Evolutionary conservation across 371 early-diverging fungal species (phyloP).

Genomic region (Lichtheimia hyalospora): DNA sequence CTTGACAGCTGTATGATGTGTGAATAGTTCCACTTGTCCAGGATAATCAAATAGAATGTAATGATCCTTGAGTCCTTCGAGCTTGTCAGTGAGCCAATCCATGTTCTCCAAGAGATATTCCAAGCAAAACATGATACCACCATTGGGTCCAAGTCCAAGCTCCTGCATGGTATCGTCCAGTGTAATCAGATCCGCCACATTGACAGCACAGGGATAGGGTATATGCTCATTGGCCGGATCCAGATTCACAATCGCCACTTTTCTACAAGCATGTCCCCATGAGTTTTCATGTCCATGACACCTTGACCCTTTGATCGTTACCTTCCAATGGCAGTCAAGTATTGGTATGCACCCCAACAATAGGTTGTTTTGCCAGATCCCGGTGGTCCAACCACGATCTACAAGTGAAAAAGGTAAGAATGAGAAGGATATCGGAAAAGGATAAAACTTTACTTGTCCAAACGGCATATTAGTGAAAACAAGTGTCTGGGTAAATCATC

Average conservation of each 20-base stretch:
- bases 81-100: conserved; percentile 88
- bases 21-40: conserved; percentile 99
- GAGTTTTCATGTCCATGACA: not conserved
- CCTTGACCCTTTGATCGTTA: conserved; percentile 16
- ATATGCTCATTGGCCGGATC: conserved; percentile 97
- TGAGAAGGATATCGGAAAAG: not conserved
- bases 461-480: not conserved
- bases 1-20: conserved; percentile 87
- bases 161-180: conserved; percentile 96
- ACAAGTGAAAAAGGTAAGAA: not conserved
- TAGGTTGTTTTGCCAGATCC: conserved; percentile 99
- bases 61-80: conserved; percentile 73
- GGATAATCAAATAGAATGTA: conserved; percentile 98
- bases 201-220: conserved; percentile 85
- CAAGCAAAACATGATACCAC: conserved; percentile 97
- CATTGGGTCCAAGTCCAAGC: conserved; percentile 97
- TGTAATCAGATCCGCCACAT: conserved; percentile 93
- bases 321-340: conserved; percentile 79
- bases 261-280: conserved; percentile 43
- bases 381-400: conserved; percentile 96
- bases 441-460: not conserved
- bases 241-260: conserved; percentile 91
- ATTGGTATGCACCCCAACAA: conserved; percentile 92
- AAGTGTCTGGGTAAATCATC: too few relatives aligned
- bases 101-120: conserved; percentile 93